Evolutionary conservation across 768 basidiomycete species (phyloP), one percentile per base, ranked within the genome.

Genomic region (Hygrophoropsis aurantiaca): DNA sequence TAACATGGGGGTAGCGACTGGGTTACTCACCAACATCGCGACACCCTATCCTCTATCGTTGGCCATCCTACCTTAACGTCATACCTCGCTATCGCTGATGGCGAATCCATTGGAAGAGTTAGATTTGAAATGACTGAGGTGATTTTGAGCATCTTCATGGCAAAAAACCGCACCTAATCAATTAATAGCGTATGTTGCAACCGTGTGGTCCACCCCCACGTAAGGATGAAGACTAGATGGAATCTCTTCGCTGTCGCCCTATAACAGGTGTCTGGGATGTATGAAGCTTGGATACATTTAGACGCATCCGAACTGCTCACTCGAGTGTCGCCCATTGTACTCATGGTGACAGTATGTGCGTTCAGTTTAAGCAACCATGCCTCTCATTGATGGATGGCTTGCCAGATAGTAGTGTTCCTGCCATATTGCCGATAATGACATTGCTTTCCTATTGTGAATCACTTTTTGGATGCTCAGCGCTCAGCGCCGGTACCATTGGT

Each of bases 111-210:
- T 45, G 97, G 90, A 8, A 73, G 97, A 35, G 74, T 85, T 3
- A 92, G 82, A 61, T 97, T 97, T 61, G 95, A 99, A 72, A 87
- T 97, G 85, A 85, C 90, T 1, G 94, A 98, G 87, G 95, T 94
- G 49, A 16, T 63, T 32, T 11, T 43, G 18, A 18, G 25, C 40
- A 24, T 23, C 10, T 15, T 30, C 18, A 25, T 41, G 45, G 24
- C 27, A n/a, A 36, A 21, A 18, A 25, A 3, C 18, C 70, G 70
- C 23, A 59, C 69, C 58, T 9, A 61, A 13, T 32, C 47, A 18
- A 16, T 5, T 23, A 23, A 32, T 46, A 95, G 93, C 80, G 87
- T 45, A 94, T 94, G 92, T 78, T 97, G 15, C 92, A 94, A 62
- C 94, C 94, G 15, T 95, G 93, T 59, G 94, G 93, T 0, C 91